A percentile compares a stretch with the other conserved stretches of the same genome.
phyloP scores from a whole-genome alignment of 2,329 filamentous ascomycete species.

The Emmonsiellopsis sp. region DNA sequence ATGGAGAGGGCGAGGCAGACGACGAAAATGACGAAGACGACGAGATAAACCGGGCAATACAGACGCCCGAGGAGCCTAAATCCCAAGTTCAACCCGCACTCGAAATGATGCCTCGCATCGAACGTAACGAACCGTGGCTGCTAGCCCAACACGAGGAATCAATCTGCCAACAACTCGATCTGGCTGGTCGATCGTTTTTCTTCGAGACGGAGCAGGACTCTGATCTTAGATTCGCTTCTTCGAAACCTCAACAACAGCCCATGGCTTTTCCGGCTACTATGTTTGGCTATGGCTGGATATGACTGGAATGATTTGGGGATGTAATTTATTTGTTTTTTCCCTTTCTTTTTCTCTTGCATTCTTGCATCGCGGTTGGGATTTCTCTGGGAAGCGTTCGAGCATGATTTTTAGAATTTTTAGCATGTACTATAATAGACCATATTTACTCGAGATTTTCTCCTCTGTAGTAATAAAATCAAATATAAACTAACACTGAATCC shows the following conservation, averaged over 20 bases:
- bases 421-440: no score
- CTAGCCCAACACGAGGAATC: background rate
- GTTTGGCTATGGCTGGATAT: slow-evolving; percentile 3
- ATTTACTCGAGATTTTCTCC: no score
- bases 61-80: background rate
- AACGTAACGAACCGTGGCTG: background rate
- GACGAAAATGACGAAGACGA: slow-evolving; percentile 42
- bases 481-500: no score
- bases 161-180: slow-evolving; percentile 1
- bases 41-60: slow-evolving; percentile 1
- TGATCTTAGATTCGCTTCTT: background rate
- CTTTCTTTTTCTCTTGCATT: slow-evolving; percentile 7
- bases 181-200: slow-evolving; percentile 11
- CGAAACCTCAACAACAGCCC: background rate
- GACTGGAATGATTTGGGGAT: slow-evolving; percentile 18
- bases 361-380: background rate
- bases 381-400: no score
- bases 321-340: slow-evolving; percentile 8
- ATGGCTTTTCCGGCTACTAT: slow-evolving; percentile 3
- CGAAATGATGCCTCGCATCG: background rate
- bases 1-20: slow-evolving; percentile 51
- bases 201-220: slow-evolving; percentile 12
- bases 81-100: background rate
- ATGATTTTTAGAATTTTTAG: background rate
- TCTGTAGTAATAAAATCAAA: no score